Base-by-base conservation (phyloP, 768 basidiomycete genomes). In the Austroboletus eburneus region DNA sequence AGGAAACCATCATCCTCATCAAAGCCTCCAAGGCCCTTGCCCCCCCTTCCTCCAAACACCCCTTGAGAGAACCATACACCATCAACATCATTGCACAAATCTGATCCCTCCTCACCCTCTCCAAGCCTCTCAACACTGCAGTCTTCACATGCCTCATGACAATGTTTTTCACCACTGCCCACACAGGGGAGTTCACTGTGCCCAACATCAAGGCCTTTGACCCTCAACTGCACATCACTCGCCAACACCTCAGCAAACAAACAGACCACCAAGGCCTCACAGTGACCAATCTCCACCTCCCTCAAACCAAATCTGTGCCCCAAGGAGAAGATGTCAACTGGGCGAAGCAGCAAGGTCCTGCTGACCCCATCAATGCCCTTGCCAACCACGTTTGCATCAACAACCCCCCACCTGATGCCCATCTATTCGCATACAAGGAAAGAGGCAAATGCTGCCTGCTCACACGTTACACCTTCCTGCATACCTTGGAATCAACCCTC, bases 101-200 rank as follows among this genome's bases (percentile, higher is more conserved):
- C 20, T 35, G 10, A 1, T 2, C 4, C 0, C 25, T 35, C 0
- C 38, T 55, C 0, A 7, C 20, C 29, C 48, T 49, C 2, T 2
- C 16, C 3, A 12, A 29, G 7, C 68, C 67, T 1, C 52, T 73
- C 2, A 59, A 74, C 27, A 59, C 64, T 0, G 65, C 75, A 0
- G 57, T 68, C 0, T 69, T 45, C 16, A 67, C 72, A 0, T 73
- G 70, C 46, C 63, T 72, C 6, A 69, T 68, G 5, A 71, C 66
- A 0, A 52, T 57, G 4, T 76, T 76, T 54, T 78, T 58, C 17
- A 35, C 63, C 1, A 58, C 58, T 0, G 64, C 67, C 0, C 36
- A 69, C 0, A 38, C 67, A 0, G 71, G 73, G 0, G 72, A 77
- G 46, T 68, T 76, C 45, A 72, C 68, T 0, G 52, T 73, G 0